Base-by-base conservation (phyloP, 2,329 filamentous ascomycete genomes). In the Fonsecaea multimorphosa region DNA sequence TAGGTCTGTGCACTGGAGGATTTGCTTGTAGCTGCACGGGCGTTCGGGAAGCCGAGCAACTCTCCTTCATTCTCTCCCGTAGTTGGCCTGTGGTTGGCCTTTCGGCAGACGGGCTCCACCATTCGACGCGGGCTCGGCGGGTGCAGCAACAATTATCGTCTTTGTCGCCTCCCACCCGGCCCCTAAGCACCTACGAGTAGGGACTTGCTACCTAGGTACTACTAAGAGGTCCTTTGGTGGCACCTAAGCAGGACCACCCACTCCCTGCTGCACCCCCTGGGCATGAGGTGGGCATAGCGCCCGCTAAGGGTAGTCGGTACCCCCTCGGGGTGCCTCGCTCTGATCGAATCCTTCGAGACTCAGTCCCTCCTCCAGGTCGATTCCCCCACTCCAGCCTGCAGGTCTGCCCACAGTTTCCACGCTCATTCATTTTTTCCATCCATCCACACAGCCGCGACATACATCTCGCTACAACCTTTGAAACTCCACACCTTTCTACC, bases 21-120 rank as follows among this genome's bases (percentile, higher is more conserved):
- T 49, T 44, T 19, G 7, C 38, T 19, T 2, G 38, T 24, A 49
- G 24, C 55, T 64, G 61, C 61, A 58, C 61, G 61, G 61, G 38
- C 61, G 61, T 64, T 63, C 61, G 61, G 61, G 61, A 63, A 40
- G 27, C 27, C 34, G 49, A 58, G 12, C 54, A 44, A 44, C 16
- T n/a, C 44, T 49, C 44, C 14, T 22, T 49, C 19, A 14, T 24
- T n/a, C 44, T 49, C 44, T 24, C 38, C 38, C 44, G 44, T 49
- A 24, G 44, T 24, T 24, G 19, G 44, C 6, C 52, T 44, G 38
- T 38, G 31, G 36, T 38, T 38, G 22, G 40, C n/a, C n/a, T 22
- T 24, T 46, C 22, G 40, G 40, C 40, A 49, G 3, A n/a, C 6
- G 8, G 38, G 5, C 44, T 49, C 44, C 44, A 49, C 44, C 11